Conservation (phyloP, 192 early-diverging fungal genomes). For the Martensiomyces pterosporus region DNA sequence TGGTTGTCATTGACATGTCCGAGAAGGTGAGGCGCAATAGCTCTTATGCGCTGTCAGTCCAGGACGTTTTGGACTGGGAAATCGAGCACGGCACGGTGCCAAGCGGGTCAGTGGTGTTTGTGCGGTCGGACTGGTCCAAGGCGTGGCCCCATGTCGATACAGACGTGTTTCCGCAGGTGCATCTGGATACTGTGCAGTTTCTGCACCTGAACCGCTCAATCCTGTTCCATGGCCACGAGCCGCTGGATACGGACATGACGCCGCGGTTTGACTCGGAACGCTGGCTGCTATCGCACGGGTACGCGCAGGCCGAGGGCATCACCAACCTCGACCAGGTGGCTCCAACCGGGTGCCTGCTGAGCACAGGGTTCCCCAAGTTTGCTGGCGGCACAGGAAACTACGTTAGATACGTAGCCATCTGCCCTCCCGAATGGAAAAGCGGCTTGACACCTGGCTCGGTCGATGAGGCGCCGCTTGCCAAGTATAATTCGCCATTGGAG, state of each 20-base stretch:
- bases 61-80: conserved; percentile 44
- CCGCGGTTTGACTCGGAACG: conserved; percentile 40
- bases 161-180: conserved; percentile 49
- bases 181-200: conserved; percentile 42
- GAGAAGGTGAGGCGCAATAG: conserved; percentile 23
- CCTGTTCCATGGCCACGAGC: conserved; percentile 53
- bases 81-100: conserved; percentile 37
- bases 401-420: conserved; percentile 51
- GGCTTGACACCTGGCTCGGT: conserved; percentile 32
- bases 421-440: conserved; percentile 31
- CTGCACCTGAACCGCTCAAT: conserved; percentile 43
- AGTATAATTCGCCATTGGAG: conserved; percentile 21
- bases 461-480: conserved; percentile 43
- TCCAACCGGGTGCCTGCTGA: conserved; percentile 49
- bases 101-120: conserved; percentile 41
- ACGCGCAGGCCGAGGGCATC: conserved; percentile 52
- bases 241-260: conserved; percentile 52
- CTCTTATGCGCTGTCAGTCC: conserved; percentile 35
- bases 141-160: conserved; percentile 49
- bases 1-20: conserved; percentile 52
- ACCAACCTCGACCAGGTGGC: conserved; percentile 48
- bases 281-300: conserved; percentile 46
- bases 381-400: conserved; percentile 49
- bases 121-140: conserved; percentile 53
- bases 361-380: conserved; percentile 52